Evolutionary conservation across 2,329 filamentous ascomycete genomes (phyloP).

Genomic region (Cercospora beticola): DNA sequence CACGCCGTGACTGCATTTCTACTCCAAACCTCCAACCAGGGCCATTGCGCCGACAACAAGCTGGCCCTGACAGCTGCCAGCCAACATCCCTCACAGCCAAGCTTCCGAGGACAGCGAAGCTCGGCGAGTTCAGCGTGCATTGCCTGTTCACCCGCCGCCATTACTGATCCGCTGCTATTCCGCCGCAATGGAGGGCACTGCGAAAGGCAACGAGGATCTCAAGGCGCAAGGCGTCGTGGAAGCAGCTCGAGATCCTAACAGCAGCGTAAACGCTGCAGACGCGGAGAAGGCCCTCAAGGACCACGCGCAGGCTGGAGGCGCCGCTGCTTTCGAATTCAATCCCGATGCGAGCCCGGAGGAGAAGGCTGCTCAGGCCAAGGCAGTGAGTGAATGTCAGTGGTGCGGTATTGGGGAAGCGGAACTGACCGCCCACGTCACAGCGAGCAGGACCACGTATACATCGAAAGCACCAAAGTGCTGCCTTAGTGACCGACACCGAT

Average conservation of each 20-base stretch:
- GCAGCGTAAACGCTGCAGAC: conserved; percentile 64
- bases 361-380: conserved; percentile 76
- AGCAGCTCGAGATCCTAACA: conserved; percentile 70
- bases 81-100: background rate
- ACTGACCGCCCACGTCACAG: conserved; percentile 27
- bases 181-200: conserved; percentile 30
- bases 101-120: background rate
- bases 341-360: conserved; percentile 79
- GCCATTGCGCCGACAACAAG: conserved; percentile 4
- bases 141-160: background rate
- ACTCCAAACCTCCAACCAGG: background rate
- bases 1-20: background rate
- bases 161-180: background rate
- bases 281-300: conserved; percentile 73
- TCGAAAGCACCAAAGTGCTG: conserved; percentile 62
- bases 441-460: conserved; percentile 28
- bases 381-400: conserved; percentile 50
- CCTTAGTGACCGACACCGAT: conserved; percentile 76
- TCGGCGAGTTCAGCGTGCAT: conserved; percentile 1
- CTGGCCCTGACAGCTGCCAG: conserved; percentile 5
- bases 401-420: background rate
- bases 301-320: conserved; percentile 75
- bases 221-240: conserved; percentile 80
- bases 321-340: conserved; percentile 80
- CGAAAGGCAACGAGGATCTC: conserved; percentile 56